These are phyloP conservation scores for Trichoderma reesei DNA, from an alignment of 495 filamentous ascomycete species.

Conservation along the genomic window DNA sequence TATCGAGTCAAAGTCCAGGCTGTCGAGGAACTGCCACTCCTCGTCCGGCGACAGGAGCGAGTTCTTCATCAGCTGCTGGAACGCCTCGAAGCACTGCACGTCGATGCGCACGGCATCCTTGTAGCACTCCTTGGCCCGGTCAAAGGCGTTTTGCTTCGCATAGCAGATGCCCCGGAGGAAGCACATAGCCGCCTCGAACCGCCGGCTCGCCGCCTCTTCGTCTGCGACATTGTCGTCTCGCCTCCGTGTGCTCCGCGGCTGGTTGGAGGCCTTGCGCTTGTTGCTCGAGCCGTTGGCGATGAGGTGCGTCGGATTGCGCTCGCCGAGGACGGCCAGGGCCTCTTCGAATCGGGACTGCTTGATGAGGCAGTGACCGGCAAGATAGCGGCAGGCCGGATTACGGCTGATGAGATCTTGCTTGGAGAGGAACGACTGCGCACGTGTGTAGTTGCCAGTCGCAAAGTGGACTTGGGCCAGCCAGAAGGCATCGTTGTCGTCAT, in stretches of 20 bases:
- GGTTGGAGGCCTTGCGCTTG: conserved; percentile 27
- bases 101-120: conserved; percentile 95
- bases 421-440: conserved; percentile 75
- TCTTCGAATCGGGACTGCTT: conserved; percentile 84
- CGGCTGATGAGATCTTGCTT: conserved; percentile 72
- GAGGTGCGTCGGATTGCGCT: conserved; percentile 83
- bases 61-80: conserved; percentile 96
- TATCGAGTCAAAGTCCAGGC: conserved; percentile 81
- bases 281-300: conserved; percentile 32
- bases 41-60: conserved; percentile 95
- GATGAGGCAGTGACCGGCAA: conserved; percentile 86
- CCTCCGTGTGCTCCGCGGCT: conserved; percentile 36
- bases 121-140: conserved; percentile 95
- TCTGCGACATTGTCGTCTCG: conserved; percentile 56
- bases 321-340: conserved; percentile 78
- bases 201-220: conserved; percentile 61
- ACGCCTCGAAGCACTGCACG: conserved; percentile 96
- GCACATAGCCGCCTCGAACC: conserved; percentile 95
- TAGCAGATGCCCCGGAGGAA: conserved; percentile 88
- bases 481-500: conserved; percentile 82
- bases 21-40: conserved; percentile 86
- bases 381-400: conserved; percentile 79
- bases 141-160: conserved; percentile 95
- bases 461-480: conserved; percentile 95
- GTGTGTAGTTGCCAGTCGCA: conserved; percentile 82